Conservation (phyloP, 176 grass and related monocot genomes). For the Zea luxurians region DNA sequence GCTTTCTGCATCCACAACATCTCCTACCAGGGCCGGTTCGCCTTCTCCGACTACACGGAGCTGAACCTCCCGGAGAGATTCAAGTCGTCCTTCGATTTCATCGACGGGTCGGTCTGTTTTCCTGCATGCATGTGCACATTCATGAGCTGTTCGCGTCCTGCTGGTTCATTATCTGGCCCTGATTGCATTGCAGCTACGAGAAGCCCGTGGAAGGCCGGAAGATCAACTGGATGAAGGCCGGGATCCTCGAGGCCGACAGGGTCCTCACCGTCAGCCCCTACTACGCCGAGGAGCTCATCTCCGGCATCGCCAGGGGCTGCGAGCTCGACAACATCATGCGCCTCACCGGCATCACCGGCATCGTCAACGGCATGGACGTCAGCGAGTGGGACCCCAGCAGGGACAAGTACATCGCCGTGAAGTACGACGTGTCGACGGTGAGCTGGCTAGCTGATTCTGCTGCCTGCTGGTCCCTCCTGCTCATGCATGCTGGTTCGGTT, state of each 20-base stretch:
- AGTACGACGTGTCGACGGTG: slow-evolving; percentile 74
- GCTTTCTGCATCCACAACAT: slow-evolving; percentile 99
- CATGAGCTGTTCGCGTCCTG: neutral
- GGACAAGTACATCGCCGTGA: slow-evolving; percentile 75
- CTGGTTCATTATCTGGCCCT: neutral
- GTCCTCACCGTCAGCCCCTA: slow-evolving; percentile 83
- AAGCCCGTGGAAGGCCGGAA: slow-evolving; percentile 85
- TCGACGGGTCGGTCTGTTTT: slow-evolving; percentile 59
- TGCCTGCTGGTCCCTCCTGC: too few relatives aligned
- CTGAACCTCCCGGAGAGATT: slow-evolving; percentile 81
- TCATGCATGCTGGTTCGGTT: too few relatives aligned
- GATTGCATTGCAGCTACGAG: slow-evolving; percentile 52
- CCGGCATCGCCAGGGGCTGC: slow-evolving; percentile 67
- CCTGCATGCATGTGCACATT: neutral
- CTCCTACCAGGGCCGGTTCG: slow-evolving; percentile 83
- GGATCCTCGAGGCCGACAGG: slow-evolving; percentile 63
- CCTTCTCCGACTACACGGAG: slow-evolving; percentile 43
- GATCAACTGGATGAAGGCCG: slow-evolving; percentile 98
- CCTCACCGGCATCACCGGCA: slow-evolving; percentile 62
- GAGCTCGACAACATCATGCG: slow-evolving; percentile 76
- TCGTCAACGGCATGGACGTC: slow-evolving; percentile 93
- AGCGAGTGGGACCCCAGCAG: slow-evolving; percentile 83
- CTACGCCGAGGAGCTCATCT: slow-evolving; percentile 88
- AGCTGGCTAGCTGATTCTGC: neutral
- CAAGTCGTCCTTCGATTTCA: slow-evolving; percentile 82